Evolutionary conservation across 2,329 filamentous ascomycete species (phyloP).

Genomic region (Cercospora zeae-maydis): DNA sequence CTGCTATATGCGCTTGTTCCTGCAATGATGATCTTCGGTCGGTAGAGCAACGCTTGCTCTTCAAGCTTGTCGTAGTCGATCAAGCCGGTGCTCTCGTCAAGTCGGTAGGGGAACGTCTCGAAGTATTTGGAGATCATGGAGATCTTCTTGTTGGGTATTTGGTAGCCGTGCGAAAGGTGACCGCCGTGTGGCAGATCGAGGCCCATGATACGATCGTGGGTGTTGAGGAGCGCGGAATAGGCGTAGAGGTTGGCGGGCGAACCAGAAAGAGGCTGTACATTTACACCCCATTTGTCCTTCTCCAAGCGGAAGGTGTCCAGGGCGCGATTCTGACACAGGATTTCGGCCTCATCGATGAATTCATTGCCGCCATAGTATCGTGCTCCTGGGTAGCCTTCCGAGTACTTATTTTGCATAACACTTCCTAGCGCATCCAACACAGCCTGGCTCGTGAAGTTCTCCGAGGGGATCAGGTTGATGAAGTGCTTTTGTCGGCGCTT

Average conservation of each 20-base stretch:
- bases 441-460: slow-evolving; percentile 92
- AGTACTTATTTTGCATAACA: slow-evolving; percentile 99
- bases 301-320: slow-evolving; percentile 87
- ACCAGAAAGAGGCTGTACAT: slow-evolving; percentile 75
- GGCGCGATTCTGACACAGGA: slow-evolving; percentile 89
- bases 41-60: slow-evolving; percentile 80
- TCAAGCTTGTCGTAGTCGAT: slow-evolving; percentile 95
- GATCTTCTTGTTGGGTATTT: slow-evolving; percentile 94
- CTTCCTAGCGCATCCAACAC: slow-evolving; percentile 88
- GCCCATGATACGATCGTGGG: slow-evolving; percentile 95
- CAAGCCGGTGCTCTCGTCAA: slow-evolving; percentile 83
- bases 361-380: slow-evolving; percentile 99
- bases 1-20: slow-evolving; percentile 95
- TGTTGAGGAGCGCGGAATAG: slow-evolving; percentile 95
- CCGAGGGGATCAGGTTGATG: slow-evolving; percentile 93
- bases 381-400: slow-evolving; percentile 94
- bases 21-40: slow-evolving; percentile 92
- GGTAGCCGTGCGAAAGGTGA: slow-evolving; percentile 94
- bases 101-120: slow-evolving; percentile 91
- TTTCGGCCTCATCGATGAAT: slow-evolving; percentile 95
- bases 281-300: slow-evolving; percentile 91
- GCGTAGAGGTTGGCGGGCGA: slow-evolving; percentile 96
- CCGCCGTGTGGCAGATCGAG: slow-evolving; percentile 91
- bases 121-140: slow-evolving; percentile 99
- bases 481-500: slow-evolving; percentile 96